Evolutionary conservation across 805 yeast species (phyloP), one percentile per base, ranked within the genome.

Genomic region (Lipomyces yamadae): DNA sequence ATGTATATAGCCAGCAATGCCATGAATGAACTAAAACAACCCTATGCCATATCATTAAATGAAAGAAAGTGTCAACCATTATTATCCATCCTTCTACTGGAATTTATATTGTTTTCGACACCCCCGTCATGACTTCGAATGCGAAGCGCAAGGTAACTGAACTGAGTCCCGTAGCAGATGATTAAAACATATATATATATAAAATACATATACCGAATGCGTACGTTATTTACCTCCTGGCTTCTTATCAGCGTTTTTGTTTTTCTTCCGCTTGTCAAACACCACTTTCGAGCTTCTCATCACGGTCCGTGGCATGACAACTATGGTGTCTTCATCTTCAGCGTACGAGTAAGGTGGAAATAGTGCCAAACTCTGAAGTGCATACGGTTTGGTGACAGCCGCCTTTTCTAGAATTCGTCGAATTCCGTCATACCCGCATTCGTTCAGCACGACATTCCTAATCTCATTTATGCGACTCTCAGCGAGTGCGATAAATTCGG

Each of bases 391-490:
- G 11, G 68, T 13, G 11, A 57, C 71, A 1, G 66, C 70, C 7
- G 73, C 72, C n/a, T 45, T 52, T 54, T 70, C 73, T 8, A 70
- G 13, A 24, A 70, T 64, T 55, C 72, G 61, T 18, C 73, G 62
- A 29, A 70, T 60, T 6, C 70, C 72, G 30, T 70, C 69, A 29
- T 68, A 63, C 30, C 73, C 73, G 58, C 72, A 69, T 18, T 56
- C 52, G 33, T 57, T 56, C n/a, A 37, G 15, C 45, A 70, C 65
- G 2, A 57, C 65, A 29, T 37, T 42, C 8, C 70, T 62, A 37
- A 70, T 61, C 42, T 64, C 67, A 24, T 56, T 59, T 7, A 65
- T 62, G 29, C 70, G 64, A 30, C 59, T 34, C 61, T 70, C 68
- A 3, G 70, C 65, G 11, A 67, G 53, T 35, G 45, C 62, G 24